Conservation (phyloP, 352 stramenopile genomes). For the Phytophthora citricola region DNA sequence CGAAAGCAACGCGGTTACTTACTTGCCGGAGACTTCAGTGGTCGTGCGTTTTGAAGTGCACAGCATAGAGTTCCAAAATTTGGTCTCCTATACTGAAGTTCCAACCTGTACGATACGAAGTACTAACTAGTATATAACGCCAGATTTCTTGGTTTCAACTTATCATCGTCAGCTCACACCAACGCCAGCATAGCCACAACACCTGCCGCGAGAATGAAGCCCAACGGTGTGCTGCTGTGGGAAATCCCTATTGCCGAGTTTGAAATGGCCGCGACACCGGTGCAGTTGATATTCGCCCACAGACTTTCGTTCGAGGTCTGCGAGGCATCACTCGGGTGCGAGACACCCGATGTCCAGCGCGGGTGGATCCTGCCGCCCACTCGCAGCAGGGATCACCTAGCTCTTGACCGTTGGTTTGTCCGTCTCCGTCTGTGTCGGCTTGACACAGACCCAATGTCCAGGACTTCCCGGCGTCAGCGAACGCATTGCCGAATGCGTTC, state of each 20-base stretch:
- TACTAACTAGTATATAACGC: no score
- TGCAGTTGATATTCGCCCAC: constrained; percentile 18
- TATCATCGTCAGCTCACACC: background rate
- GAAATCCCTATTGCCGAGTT: background rate
- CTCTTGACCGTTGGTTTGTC: constrained; percentile 68
- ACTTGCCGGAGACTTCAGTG: no score
- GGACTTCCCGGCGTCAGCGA: constrained; percentile 35
- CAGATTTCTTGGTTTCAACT: background rate
- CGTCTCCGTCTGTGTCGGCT: constrained; percentile 61
- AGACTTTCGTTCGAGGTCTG: constrained; percentile 28
- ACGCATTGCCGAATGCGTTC: constrained; percentile 47
- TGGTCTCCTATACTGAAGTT: no score
- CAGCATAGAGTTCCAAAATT: no score
- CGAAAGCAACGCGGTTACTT: no score
- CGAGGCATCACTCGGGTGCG: constrained; percentile 27
- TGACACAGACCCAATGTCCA: constrained; percentile 50
- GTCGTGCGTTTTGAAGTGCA: no score
- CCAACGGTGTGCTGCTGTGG: background rate
- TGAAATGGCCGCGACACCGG: background rate
- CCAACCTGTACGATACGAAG: no score
- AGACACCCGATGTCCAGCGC: constrained; percentile 31
- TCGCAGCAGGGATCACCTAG: constrained; percentile 40
- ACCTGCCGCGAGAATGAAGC: background rate
- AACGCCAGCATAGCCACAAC: background rate
- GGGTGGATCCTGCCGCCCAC: constrained; percentile 21